Conservation (phyloP, 2,329 filamentous ascomycete genomes). For the Neopestalotiopsis clavispora region DNA sequence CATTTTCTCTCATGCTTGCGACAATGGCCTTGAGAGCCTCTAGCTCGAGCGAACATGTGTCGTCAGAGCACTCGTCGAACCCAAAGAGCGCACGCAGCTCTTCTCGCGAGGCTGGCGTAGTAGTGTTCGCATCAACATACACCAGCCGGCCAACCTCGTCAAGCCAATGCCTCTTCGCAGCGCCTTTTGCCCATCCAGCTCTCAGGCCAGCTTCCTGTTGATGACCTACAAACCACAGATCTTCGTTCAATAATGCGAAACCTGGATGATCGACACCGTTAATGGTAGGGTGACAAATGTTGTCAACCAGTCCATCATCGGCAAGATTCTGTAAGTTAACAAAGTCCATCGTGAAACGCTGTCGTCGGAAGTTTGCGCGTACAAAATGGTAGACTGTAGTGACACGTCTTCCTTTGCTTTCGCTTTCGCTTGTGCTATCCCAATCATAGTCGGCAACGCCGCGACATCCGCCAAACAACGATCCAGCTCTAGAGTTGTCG, state of each 20-base stretch:
- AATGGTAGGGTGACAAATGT: constrained; percentile 5
- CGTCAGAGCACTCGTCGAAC: constrained; percentile 6
- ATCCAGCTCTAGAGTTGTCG: neutral
- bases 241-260: constrained; percentile 10
- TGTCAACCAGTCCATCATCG: constrained; percentile 15
- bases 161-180: neutral
- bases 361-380: neutral
- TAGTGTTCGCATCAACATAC: constrained; percentile 3
- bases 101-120: neutral
- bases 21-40: constrained; percentile 5
- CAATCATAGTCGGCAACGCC: neutral
- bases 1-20: neutral
- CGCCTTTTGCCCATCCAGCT: neutral
- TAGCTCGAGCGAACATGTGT: neutral
- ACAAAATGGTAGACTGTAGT: neutral
- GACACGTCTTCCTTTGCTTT: neutral
- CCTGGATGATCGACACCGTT: constrained; percentile 1
- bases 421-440: neutral
- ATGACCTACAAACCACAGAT: constrained; percentile 12
- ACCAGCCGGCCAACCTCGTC: constrained; percentile 1
- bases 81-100: constrained; percentile 13
- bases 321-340: neutral
- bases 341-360: constrained; percentile 1
- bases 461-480: neutral
- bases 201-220: neutral